A percentile compares a stretch with the other conserved stretches of the same genome.
Evolutionary conservation across 306 rosid species (phyloP).

Genomic region (Amphicarpaea edgeworthii): DNA sequence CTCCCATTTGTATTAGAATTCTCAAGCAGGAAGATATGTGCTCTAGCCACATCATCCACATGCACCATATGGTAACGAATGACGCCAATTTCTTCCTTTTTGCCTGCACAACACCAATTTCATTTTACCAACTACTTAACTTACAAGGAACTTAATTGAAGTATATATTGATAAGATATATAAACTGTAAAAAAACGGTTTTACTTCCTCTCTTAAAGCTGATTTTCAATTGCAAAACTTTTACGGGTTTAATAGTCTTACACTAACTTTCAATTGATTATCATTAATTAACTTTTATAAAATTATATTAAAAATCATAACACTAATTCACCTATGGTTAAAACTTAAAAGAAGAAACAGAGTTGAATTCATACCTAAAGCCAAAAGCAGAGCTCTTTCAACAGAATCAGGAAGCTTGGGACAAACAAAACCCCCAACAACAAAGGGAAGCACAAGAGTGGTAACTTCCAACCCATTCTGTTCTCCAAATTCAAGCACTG

Average conservation of each 20-base stretch:
- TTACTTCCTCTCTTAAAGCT: no score
- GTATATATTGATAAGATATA: not conserved
- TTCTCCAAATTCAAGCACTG: conserved; percentile 49
- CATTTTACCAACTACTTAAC: not conserved
- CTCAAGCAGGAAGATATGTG: conserved; percentile 68
- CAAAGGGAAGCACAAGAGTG: conserved; percentile 57
- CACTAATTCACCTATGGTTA: no score
- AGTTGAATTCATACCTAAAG: conserved; percentile 44
- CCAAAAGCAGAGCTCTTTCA: conserved; percentile 44
- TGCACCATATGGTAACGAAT: conserved; percentile 58
- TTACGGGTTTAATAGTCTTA: no score
- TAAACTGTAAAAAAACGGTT: no score
- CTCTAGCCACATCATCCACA: conserved; percentile 68
- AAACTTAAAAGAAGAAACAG: not conserved
- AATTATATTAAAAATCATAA: no score
- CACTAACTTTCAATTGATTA: no score
- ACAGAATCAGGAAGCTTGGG: conserved; percentile 62
- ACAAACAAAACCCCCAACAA: conserved; percentile 68
- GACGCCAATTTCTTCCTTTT: conserved; percentile 46
- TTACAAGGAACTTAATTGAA: not conserved
- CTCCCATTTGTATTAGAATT: conserved; percentile 63
- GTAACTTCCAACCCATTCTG: conserved; percentile 64
- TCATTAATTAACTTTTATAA: no score
- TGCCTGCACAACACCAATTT: conserved; percentile 42
- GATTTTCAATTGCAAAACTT: no score